These are phyloP conservation scores for Nidularia sp. DNA, from an alignment of 768 basidiomycete genomes.

Conservation along the genomic window DNA sequence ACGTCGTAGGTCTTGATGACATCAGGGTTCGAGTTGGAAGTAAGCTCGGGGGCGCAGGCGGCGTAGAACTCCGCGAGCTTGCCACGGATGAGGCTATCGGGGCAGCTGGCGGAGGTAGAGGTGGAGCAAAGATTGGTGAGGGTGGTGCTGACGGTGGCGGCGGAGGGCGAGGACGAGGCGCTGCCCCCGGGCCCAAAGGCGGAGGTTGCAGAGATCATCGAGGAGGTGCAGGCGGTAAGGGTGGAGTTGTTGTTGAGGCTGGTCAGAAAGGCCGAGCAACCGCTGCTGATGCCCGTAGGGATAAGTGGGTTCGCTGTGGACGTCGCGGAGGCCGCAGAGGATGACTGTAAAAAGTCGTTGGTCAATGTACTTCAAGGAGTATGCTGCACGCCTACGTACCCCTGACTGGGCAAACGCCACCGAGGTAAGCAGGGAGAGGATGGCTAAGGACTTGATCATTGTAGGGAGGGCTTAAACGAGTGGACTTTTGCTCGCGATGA, in stretches of 20 bases:
- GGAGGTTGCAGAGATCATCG: conserved; percentile 58
- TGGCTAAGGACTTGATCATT: conserved; percentile 49
- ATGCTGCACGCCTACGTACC: conserved; percentile 19
- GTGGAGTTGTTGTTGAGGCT: conserved; percentile 56
- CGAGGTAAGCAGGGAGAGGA: conserved; percentile 48
- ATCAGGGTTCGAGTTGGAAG: conserved; percentile 33
- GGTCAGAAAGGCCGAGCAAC: conserved; percentile 57
- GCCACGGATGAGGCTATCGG: conserved; percentile 50
- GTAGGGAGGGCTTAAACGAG: conserved; percentile 33
- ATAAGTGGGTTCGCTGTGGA: conserved; percentile 48
- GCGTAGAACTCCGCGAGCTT: conserved; percentile 68
- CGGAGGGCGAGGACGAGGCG: conserved; percentile 29
- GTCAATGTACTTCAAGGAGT: not conserved
- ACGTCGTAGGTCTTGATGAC: conserved; percentile 75
- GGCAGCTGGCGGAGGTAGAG: conserved; percentile 44
- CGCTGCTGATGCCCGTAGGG: conserved; percentile 56
- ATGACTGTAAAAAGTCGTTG: conserved; percentile 10
- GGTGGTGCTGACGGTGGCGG: conserved; percentile 43
- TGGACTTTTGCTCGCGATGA: conserved; percentile 42
- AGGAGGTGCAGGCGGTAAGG: conserved; percentile 56
- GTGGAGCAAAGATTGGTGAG: conserved; percentile 54
- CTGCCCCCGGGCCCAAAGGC: conserved; percentile 47
- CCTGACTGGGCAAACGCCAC: conserved; percentile 47
- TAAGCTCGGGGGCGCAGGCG: conserved; percentile 71
- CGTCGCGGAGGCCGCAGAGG: conserved; percentile 15